Evolutionary conservation across 192 early-diverging fungal species (phyloP).

Genomic region (Coemansia sp.): DNA sequence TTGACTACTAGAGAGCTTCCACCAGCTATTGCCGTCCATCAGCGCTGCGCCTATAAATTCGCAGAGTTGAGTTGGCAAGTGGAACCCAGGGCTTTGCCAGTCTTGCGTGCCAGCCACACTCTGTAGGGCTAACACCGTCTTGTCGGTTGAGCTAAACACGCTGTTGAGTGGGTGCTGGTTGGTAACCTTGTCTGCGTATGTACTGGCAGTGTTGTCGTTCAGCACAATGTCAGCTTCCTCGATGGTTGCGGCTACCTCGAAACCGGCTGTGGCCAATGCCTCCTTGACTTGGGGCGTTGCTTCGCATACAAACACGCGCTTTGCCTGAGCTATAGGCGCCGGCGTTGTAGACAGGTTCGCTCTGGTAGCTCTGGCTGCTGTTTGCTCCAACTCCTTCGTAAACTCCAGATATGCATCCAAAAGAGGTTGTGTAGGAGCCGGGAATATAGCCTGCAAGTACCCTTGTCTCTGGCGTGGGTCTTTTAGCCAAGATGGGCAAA

Average conservation of each 20-base stretch:
- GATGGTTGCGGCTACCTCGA: slow-evolving; percentile 5
- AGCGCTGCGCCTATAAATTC: slow-evolving; percentile 50
- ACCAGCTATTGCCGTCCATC: slow-evolving; percentile 42
- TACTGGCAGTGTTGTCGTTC: slow-evolving; percentile 14
- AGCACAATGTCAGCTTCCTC: slow-evolving; percentile 41
- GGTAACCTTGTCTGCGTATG: slow-evolving; percentile 2
- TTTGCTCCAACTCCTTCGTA: slow-evolving; percentile 18
- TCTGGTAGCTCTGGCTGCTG: slow-evolving; percentile 11
- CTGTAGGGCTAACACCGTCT: slow-evolving; percentile 34
- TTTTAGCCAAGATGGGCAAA: slow-evolving; percentile 58
- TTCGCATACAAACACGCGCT: slow-evolving; percentile 26
- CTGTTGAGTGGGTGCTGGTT: slow-evolving; percentile 40
- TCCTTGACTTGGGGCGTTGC: slow-evolving; percentile 1
- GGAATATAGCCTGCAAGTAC: slow-evolving; percentile 56
- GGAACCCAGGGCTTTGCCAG: slow-evolving; percentile 40
- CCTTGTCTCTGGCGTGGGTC: slow-evolving; percentile 51
- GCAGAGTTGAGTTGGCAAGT: slow-evolving; percentile 34
- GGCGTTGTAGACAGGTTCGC: slow-evolving; percentile 5
- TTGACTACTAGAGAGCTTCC: slow-evolving; percentile 36
- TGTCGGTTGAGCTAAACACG: slow-evolving; percentile 22
- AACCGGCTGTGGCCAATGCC: slow-evolving; percentile 17
- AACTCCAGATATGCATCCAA: slow-evolving; percentile 33
- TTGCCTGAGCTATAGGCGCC: slow-evolving; percentile 4
- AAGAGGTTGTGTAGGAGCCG: slow-evolving; percentile 31
- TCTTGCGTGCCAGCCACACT: slow-evolving; percentile 28